phyloP scores from a whole-genome alignment of 257 asterid species.

The Gentiana straminea region DNA sequence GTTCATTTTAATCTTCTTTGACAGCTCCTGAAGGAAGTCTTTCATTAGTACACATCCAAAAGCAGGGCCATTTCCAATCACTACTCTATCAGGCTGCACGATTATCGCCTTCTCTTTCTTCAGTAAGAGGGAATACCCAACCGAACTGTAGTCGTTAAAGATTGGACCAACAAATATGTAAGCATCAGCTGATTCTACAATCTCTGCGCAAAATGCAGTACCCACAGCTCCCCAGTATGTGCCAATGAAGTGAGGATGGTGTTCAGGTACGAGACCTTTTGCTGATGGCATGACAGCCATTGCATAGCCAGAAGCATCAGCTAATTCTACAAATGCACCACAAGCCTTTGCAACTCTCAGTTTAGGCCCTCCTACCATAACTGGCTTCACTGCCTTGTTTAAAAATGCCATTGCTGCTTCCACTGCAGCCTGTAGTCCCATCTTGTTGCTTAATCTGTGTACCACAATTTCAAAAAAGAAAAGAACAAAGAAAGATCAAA shows the following conservation, averaged over 20 bases:
- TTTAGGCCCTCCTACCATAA: conserved; percentile 76
- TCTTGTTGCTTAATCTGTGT: conserved; percentile 54
- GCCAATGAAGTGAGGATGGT: conserved; percentile 67
- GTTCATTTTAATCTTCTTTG: conserved; percentile 36
- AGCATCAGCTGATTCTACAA: conserved; percentile 74
- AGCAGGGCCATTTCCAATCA: conserved; percentile 50
- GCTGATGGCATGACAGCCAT: conserved; percentile 72
- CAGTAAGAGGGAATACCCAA: conserved; percentile 71
- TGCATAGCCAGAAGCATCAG: conserved; percentile 58
- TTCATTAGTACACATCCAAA: conserved; percentile 76
- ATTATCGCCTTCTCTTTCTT: conserved; percentile 65
- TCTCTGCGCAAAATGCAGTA: conserved; percentile 71
- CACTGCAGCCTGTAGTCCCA: conserved; percentile 64
- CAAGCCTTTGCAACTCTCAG: conserved; percentile 48
- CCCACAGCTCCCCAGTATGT: conserved; percentile 83
- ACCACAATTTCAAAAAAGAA: background rate
- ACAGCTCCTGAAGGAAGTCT: conserved; percentile 43
- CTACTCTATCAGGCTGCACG: conserved; percentile 68
- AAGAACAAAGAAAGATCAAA: background rate
- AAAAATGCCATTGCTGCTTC: conserved; percentile 59
- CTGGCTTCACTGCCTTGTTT: conserved; percentile 71
- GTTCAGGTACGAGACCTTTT: conserved; percentile 74
- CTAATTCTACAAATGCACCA: conserved; percentile 45
- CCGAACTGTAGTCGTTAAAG: conserved; percentile 77
- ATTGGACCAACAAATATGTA: conserved; percentile 72